Conservation (phyloP, 1,284 basidiomycete species). For the Pterulicium gracile region DNA sequence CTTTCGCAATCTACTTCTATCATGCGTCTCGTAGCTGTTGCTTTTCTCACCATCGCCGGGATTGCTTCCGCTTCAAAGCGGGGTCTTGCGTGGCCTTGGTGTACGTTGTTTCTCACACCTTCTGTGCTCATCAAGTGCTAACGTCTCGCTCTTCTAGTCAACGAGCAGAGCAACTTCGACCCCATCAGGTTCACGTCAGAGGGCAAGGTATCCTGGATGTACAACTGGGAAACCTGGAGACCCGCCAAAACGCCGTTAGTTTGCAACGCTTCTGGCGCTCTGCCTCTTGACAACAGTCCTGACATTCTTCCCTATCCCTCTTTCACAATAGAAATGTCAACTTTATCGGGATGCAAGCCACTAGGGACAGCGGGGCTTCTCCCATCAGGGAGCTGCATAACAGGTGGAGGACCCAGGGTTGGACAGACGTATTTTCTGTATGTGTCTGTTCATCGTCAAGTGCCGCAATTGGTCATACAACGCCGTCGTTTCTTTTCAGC, state of each 20-base stretch:
- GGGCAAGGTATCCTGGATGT: background rate
- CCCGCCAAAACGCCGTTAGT: conserved; percentile 2
- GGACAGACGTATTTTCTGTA: conserved; percentile 2
- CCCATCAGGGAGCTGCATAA: conserved; percentile 1
- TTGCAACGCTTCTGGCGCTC: no score
- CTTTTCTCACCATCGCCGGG: background rate
- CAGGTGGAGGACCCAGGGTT: background rate
- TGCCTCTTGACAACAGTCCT: no score
- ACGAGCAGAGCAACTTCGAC: background rate
- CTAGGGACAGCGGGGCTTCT: background rate
- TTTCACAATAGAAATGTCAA: conserved; percentile 1
- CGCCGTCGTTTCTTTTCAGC: conserved; percentile 23
- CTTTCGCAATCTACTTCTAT: no score
- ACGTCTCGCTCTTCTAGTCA: background rate
- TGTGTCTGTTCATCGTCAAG: background rate
- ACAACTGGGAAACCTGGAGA: conserved; percentile 2
- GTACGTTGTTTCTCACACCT: background rate
- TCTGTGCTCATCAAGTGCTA: background rate
- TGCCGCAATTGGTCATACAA: background rate
- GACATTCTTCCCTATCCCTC: no score
- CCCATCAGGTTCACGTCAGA: background rate
- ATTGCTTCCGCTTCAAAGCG: background rate
- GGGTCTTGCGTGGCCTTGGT: conserved; percentile 1
- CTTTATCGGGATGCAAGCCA: conserved; percentile 2
- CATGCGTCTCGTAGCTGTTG: background rate